Conservation (phyloP, 192 early-diverging fungal genomes). For the Coemansia sp. region DNA sequence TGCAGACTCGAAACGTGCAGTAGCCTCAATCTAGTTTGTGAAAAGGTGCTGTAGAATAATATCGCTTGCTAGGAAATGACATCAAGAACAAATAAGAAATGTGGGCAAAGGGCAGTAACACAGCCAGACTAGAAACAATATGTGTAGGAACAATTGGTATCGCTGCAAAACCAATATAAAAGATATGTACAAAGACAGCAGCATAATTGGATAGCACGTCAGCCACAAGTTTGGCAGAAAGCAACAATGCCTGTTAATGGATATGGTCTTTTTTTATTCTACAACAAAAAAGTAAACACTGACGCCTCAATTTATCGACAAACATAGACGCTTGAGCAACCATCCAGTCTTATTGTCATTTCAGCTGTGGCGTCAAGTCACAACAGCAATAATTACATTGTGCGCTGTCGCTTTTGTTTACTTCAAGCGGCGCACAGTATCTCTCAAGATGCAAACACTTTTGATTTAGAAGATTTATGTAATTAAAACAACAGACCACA, state of each 20-base stretch:
- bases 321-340: not conserved
- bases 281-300: not conserved
- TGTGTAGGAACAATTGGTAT: not conserved
- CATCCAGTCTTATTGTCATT: not conserved
- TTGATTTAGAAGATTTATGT: conserved; percentile 10
- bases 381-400: not conserved
- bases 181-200: not conserved
- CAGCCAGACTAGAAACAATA: conserved; percentile 7
- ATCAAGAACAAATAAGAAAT: not conserved
- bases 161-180: not conserved
- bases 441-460: not conserved
- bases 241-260: conserved; percentile 5
- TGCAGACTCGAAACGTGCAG: not conserved
- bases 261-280: not conserved
- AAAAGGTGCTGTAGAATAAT: not conserved
- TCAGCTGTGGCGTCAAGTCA: not conserved
- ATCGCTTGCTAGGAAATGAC: not conserved
- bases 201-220: not conserved
- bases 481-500: conserved; percentile 21
- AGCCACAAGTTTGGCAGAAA: conserved; percentile 7
- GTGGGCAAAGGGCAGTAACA: conserved; percentile 12
- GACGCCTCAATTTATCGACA: not conserved
- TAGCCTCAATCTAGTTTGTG: not conserved
- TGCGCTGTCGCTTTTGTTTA: not conserved
- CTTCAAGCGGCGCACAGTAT: not conserved